Evolutionary conservation across 176 grass and related monocot genomes (phyloP).

Genomic region (Phyllostachys edulis): DNA sequence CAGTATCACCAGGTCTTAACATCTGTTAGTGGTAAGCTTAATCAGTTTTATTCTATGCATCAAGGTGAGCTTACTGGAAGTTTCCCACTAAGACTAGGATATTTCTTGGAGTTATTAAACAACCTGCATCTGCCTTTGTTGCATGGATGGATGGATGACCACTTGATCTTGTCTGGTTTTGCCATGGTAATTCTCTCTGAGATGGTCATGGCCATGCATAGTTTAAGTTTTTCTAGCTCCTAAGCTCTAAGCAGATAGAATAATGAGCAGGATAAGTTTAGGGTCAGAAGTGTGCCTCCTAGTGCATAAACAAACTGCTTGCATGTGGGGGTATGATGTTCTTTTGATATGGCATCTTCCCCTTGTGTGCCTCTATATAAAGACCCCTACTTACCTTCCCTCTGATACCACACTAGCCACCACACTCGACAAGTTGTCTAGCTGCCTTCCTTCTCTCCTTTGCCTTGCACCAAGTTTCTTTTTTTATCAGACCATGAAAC

Average conservation of each 20-base stretch:
- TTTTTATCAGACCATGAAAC: slow-evolving; percentile 42
- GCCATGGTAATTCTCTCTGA: background rate
- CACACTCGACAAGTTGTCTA: slow-evolving; percentile 9
- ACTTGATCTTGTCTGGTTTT: slow-evolving; percentile 55
- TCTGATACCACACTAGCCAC: slow-evolving; percentile 31
- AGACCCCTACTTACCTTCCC: slow-evolving; percentile 8
- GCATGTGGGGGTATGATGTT: slow-evolving; percentile 57
- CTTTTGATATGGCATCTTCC: slow-evolving; percentile 45
- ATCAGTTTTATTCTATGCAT: slow-evolving; percentile 29
- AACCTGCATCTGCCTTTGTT: slow-evolving; percentile 35
- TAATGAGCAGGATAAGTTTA: slow-evolving; percentile 41
- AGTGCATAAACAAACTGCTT: slow-evolving; percentile 50
- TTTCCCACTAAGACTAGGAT: slow-evolving; percentile 38
- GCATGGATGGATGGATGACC: slow-evolving; percentile 41
- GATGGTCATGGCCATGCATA: slow-evolving; percentile 35
- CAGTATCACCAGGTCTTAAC: slow-evolving; percentile 34
- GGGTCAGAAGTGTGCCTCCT: slow-evolving; percentile 52
- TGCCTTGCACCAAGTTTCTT: slow-evolving; percentile 22
- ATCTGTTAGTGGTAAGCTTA: slow-evolving; percentile 35
- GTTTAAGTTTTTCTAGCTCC: slow-evolving; percentile 53
- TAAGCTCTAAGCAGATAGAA: slow-evolving; percentile 46
- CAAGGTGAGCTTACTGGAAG: slow-evolving; percentile 54
- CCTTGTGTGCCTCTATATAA: slow-evolving; percentile 50
- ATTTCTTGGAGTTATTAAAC: slow-evolving; percentile 44
- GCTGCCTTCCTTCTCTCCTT: slow-evolving; percentile 9